Base-by-base conservation (phyloP, 192 early-diverging fungal species). In the Spizellomyces punctatus region DNA sequence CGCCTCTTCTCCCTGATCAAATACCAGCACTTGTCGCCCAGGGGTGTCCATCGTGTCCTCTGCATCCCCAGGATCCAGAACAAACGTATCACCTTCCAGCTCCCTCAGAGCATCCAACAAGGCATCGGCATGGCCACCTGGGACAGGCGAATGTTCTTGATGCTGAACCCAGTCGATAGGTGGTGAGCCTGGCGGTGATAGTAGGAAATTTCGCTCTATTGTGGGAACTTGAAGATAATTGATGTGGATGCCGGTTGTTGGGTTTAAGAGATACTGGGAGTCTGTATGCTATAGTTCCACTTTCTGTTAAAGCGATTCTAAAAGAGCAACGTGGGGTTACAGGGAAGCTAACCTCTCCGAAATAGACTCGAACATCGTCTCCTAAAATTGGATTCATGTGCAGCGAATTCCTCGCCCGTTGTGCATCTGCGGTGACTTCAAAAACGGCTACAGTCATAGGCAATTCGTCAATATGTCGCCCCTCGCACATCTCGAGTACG, bases 121-220 rank as follows among this genome's bases (percentile, higher is more conserved):
- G 17, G 76, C 76, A n/a, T 78, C 64, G 27, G 55, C 49, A 60
- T 83, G 79, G 10, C 82, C 82, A 16, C 82, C 82, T 7, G 69
- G 16, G 36, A 64, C 75, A 6, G 82, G 82, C 3, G 46, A 42
- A 6, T 65, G 41, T 71, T 83, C 82, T 14, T 50, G 12, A 7
- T 69, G 46, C 55, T 85, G 83, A 5, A 76, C 68, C 83, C 83
- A 85, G 21, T 76, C 83, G 47, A 85, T 67, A 5, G 83, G 83
- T 17, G 83, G 83, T 8, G 80, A 82, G 0, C 85, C 85, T 8
- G 85, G 85, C 21, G 85, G 85, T 16, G 79, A 82, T 5, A 87
- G 69, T 16, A 87, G 69, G 71, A 84, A 87, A 71, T 85, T 84
- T 14, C 64, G 16, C 58, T 87, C 80, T 42, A 70, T 46, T 49